A percentile compares a stretch with the other conserved stretches of the same genome.
Evolutionary conservation across 192 early-diverging fungal species (phyloP).

Genomic region (Podila verticillata): DNA sequence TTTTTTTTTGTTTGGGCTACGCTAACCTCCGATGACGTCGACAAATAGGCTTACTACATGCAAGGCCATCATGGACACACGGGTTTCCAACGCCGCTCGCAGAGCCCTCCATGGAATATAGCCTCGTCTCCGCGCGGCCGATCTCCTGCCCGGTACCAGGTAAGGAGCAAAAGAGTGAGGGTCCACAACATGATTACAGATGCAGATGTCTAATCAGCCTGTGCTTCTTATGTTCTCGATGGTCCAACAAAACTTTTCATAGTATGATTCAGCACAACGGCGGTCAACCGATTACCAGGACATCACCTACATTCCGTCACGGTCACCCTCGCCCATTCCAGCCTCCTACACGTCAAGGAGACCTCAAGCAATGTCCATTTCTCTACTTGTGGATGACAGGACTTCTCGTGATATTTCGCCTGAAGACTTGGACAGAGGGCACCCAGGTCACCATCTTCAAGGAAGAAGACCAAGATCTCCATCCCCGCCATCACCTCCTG

Average conservation of each 20-base stretch:
- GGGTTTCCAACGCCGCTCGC: slow-evolving; percentile 16
- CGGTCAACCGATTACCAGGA: slow-evolving; percentile 11
- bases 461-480: slow-evolving; percentile 8
- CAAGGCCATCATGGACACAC: slow-evolving; percentile 26
- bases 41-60: slow-evolving; percentile 23
- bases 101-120: slow-evolving; percentile 20
- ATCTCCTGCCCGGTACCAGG: slow-evolving; percentile 37
- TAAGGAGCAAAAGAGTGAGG: not conserved
- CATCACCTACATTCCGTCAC: slow-evolving; percentile 31
- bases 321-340: slow-evolving; percentile 30
- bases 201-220: not conserved
- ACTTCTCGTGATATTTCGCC: slow-evolving; percentile 22
- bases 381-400: slow-evolving; percentile 32
- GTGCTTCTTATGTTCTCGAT: not conserved
- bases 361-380: slow-evolving; percentile 34
- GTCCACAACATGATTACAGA: not conserved
- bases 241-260: slow-evolving; percentile 14
- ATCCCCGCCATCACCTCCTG: slow-evolving; percentile 8
- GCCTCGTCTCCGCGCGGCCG: slow-evolving; percentile 15
- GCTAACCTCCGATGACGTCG: not conserved
- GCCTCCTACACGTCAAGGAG: slow-evolving; percentile 15
- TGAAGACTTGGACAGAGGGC: slow-evolving; percentile 15
- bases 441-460: slow-evolving; percentile 10
- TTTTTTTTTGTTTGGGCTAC: not conserved
- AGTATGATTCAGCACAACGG: slow-evolving; percentile 12